Percentiles rank a stretch among this genome's conserved stretches.
Evolutionary conservation across 345 rosid genomes (phyloP).

Genomic region (Eucalyptus dawsonii): DNA sequence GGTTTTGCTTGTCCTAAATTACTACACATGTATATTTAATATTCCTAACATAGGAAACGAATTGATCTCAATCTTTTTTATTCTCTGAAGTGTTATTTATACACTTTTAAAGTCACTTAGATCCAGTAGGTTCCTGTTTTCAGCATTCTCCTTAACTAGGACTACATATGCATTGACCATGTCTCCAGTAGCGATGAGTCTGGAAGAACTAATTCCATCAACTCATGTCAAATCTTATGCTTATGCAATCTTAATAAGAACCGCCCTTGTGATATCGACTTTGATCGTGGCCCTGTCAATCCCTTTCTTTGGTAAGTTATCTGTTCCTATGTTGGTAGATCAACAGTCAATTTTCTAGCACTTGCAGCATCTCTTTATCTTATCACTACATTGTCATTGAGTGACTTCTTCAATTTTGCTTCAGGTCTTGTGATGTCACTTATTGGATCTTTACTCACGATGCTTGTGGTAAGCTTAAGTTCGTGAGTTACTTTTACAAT

Average conservation of each 20-base stretch:
- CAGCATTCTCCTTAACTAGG: constrained; percentile 17
- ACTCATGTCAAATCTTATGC: constrained; percentile 39
- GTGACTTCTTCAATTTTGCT: neutral
- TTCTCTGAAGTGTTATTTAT: neutral
- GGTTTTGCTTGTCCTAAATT: neutral
- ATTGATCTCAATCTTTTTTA: neutral
- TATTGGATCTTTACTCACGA: constrained; percentile 80
- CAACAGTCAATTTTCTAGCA: neutral
- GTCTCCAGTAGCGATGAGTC: constrained; percentile 90
- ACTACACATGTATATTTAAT: neutral
- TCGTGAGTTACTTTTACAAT: neutral
- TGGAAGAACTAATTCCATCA: constrained; percentile 82
- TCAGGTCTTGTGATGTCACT: constrained; percentile 80
- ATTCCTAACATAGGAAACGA: neutral
- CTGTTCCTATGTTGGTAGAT: neutral
- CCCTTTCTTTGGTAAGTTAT: constrained; percentile 72
- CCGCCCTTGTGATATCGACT: constrained; percentile 63
- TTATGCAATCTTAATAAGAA: constrained; percentile 58
- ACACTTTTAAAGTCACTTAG: neutral
- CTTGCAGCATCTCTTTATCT: neutral
- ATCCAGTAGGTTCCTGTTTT: neutral
- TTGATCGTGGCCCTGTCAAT: constrained; percentile 64
- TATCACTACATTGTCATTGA: neutral
- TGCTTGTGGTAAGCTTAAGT: constrained; percentile 66
- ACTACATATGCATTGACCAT: constrained; percentile 78